These are phyloP conservation scores for Penicillium diatomitis DNA, from an alignment of 495 filamentous ascomycete species.

Conservation along the genomic window DNA sequence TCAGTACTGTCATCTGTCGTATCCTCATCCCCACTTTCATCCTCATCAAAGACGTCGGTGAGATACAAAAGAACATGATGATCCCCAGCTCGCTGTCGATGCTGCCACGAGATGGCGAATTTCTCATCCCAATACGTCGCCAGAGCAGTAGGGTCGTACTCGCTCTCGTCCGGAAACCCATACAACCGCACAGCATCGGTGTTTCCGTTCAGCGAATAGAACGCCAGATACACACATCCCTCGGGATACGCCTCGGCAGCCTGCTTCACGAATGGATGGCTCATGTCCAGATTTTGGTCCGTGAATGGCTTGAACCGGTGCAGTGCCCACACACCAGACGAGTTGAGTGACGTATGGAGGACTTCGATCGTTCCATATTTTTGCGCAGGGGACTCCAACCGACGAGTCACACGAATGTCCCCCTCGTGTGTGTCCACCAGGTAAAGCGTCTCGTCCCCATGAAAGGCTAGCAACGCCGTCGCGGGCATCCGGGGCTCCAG, in stretches of 20 bases:
- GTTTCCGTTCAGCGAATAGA: conserved; percentile 11
- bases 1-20: background rate
- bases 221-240: conserved; percentile 21
- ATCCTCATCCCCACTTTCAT: background rate
- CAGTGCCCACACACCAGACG: conserved; percentile 20
- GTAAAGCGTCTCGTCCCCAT: conserved; percentile 19
- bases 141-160: conserved; percentile 26
- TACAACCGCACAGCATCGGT: conserved; percentile 14
- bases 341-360: conserved; percentile 23
- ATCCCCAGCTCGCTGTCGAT: conserved; percentile 13
- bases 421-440: conserved; percentile 16
- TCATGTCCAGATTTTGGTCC: conserved; percentile 13
- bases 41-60: background rate
- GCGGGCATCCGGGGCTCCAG: conserved; percentile 4
- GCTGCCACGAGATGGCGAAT: conserved; percentile 38
- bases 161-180: conserved; percentile 21
- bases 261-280: conserved; percentile 31
- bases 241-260: conserved; percentile 15
- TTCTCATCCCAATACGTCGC: conserved; percentile 10
- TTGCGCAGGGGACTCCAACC: conserved; percentile 14
- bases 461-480: conserved; percentile 17
- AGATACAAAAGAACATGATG: conserved; percentile 26
- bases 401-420: conserved; percentile 1
- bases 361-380: conserved; percentile 21
- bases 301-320: conserved; percentile 22